Conservation (phyloP, 208 protist genomes). For the Leptomonas seymouri region DNA sequence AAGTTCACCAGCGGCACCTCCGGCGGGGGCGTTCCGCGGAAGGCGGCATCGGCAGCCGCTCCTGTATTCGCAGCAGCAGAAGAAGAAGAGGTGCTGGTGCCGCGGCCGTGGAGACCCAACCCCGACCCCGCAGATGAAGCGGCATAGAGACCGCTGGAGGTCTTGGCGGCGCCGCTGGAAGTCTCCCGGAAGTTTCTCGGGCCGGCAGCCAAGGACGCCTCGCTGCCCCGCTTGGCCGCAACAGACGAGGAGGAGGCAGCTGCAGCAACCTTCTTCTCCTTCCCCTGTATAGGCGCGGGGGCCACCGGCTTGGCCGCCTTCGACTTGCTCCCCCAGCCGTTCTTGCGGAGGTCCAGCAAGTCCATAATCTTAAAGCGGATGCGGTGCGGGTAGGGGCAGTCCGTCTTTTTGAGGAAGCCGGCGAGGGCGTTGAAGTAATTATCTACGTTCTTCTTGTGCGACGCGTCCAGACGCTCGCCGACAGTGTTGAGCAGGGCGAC, state of each 20-base stretch:
- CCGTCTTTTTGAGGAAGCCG: slow-evolving; percentile 42
- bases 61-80: neutral
- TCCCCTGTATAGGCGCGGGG: slow-evolving; percentile 9
- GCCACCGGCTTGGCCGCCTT: slow-evolving; percentile 34
- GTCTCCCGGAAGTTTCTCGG: slow-evolving; percentile 29
- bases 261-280: slow-evolving; percentile 8
- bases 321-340: slow-evolving; percentile 43
- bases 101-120: slow-evolving; percentile 17
- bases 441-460: slow-evolving; percentile 56
- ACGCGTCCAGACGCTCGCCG: slow-evolving; percentile 67
- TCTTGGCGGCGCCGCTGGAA: neutral
- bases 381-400: slow-evolving; percentile 70
- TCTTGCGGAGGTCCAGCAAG: slow-evolving; percentile 79
- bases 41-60: slow-evolving; percentile 2
- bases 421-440: slow-evolving; percentile 60
- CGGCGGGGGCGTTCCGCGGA: slow-evolving; percentile 20
- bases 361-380: slow-evolving; percentile 92
- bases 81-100: neutral
- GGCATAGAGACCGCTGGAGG: neutral
- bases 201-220: neutral
- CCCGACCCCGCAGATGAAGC: slow-evolving; percentile 2
- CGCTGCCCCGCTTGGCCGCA: slow-evolving; percentile 17
- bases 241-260: slow-evolving; percentile 20
- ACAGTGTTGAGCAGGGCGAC: slow-evolving; percentile 75
- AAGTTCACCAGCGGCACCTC: slow-evolving; percentile 55